Conservation (phyloP, 2,329 filamentous ascomycete species). For the Cryphonectria nitschkei region DNA sequence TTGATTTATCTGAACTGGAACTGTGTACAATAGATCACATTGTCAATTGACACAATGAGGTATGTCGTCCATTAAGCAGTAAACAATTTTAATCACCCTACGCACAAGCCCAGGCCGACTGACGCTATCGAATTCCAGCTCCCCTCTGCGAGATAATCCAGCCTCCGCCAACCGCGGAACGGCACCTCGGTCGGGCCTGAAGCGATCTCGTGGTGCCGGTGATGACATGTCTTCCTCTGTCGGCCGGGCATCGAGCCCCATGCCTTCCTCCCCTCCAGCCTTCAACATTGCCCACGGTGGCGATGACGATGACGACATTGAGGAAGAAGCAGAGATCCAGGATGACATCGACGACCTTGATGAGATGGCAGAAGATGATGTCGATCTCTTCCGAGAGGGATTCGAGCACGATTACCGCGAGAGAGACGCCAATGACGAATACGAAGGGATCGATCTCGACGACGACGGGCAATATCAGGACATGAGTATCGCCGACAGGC, state of each 20-base stretch:
- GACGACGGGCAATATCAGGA: constrained; percentile 76
- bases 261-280: constrained; percentile 68
- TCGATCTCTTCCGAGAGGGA: constrained; percentile 76
- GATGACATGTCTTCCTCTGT: constrained; percentile 56
- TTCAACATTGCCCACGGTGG: constrained; percentile 68
- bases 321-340: constrained; percentile 71
- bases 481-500: constrained; percentile 67
- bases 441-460: constrained; percentile 74
- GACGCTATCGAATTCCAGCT: constrained; percentile 55
- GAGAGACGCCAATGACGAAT: constrained; percentile 68
- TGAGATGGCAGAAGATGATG: constrained; percentile 78
- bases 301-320: constrained; percentile 72
- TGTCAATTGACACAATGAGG: constrained; percentile 25
- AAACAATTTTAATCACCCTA: neutral
- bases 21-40: neutral
- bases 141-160: constrained; percentile 79
- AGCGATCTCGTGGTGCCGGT: constrained; percentile 57
- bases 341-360: constrained; percentile 78
- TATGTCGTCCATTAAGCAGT: constrained; percentile 10
- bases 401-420: constrained; percentile 73
- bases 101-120: constrained; percentile 18
- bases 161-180: constrained; percentile 81
- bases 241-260: constrained; percentile 60
- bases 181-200: constrained; percentile 54
- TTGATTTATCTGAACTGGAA: neutral